Percentiles rank a stretch among this genome's conserved stretches.
These are phyloP conservation scores for Circinella umbellata DNA, from an alignment of 371 early-diverging fungal species.

Conservation along the genomic window DNA sequence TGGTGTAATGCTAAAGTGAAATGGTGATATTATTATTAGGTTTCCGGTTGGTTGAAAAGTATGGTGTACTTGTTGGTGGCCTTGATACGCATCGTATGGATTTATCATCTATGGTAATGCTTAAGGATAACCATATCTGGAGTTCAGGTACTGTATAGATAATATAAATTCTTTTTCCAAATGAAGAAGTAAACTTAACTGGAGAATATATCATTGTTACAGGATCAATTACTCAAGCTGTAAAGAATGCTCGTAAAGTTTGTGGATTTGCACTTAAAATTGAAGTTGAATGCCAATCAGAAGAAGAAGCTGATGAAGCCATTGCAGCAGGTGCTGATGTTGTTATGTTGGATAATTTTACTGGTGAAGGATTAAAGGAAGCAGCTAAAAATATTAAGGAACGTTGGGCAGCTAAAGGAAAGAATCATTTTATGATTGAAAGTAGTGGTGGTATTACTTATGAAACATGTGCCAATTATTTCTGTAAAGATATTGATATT, in stretches of 20 bases:
- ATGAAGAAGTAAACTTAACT: no score
- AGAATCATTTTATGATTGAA: constrained; percentile 83
- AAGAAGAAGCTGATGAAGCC: constrained; percentile 96
- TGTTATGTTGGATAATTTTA: constrained; percentile 91
- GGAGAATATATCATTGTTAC: background rate
- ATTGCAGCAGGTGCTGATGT: constrained; percentile 96
- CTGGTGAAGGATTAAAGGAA: constrained; percentile 62
- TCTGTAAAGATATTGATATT: constrained; percentile 88
- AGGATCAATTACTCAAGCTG: constrained; percentile 93
- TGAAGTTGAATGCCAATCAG: constrained; percentile 94
- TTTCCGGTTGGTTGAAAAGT: constrained; percentile 97
- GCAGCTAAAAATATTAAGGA: constrained; percentile 79
- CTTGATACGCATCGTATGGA: constrained; percentile 97
- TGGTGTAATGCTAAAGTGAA: background rate
- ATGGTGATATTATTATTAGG: constrained; percentile 67
- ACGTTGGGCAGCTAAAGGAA: constrained; percentile 68
- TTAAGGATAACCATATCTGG: constrained; percentile 99
- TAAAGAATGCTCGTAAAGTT: constrained; percentile 76
- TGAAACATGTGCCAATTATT: constrained; percentile 82
- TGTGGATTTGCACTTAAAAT: constrained; percentile 95
- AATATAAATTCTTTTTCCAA: no score
- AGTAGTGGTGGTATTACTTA: constrained; percentile 96
- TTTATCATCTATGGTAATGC: constrained; percentile 97
- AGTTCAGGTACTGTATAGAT: constrained; percentile 63
- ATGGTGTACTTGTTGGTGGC: constrained; percentile 96